Evolutionary conservation across 306 rosid species (phyloP).

Genomic region (Cicer arietinum): DNA sequence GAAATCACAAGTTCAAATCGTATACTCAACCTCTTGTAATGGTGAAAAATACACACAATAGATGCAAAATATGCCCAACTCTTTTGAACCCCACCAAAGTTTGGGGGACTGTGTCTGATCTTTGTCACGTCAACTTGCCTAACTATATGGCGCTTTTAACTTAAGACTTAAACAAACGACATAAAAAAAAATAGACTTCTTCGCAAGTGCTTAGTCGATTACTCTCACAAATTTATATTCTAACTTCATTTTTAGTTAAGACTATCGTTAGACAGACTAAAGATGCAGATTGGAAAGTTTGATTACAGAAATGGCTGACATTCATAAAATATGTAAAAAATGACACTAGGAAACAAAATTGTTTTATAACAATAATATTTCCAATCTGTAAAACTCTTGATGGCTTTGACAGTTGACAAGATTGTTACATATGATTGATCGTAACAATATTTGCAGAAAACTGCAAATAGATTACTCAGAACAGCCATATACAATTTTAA

Average conservation of each 20-base stretch:
- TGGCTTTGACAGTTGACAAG: constrained; percentile 44
- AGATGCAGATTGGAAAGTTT: constrained; percentile 27
- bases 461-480: constrained; percentile 46
- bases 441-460: constrained; percentile 39
- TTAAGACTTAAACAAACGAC: background rate
- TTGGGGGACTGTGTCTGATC: too few relatives aligned
- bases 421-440: constrained; percentile 43
- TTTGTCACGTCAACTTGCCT: background rate
- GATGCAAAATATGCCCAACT: background rate
- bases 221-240: constrained; percentile 16
- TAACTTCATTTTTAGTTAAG: background rate
- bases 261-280: constrained; percentile 2
- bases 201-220: background rate
- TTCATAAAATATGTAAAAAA: constrained; percentile 14
- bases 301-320: constrained; percentile 2
- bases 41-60: background rate
- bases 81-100: background rate
- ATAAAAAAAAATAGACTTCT: background rate
- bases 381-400: constrained; percentile 36
- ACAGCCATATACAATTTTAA: constrained; percentile 50
- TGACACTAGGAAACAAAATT: constrained; percentile 35
- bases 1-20: background rate
- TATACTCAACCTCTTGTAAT: background rate
- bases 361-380: constrained; percentile 21
- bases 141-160: background rate